These are phyloP conservation scores for Lasiosphaeria hispida DNA, from an alignment of 495 filamentous ascomycete genomes.

Conservation along the genomic window DNA sequence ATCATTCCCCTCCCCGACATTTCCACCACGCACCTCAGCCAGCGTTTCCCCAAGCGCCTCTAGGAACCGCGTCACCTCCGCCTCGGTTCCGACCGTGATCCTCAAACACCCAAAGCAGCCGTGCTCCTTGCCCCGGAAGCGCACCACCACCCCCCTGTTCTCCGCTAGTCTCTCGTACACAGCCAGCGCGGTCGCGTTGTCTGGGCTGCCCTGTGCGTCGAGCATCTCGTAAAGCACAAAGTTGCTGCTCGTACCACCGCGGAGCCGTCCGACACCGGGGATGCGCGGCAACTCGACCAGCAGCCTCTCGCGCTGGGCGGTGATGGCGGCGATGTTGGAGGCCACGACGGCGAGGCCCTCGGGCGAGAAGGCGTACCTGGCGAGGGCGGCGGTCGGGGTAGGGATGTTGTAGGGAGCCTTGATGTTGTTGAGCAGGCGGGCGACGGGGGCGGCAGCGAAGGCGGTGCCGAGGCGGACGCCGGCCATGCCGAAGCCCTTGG, in stretches of 20 bases:
- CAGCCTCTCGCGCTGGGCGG: conserved; percentile 74
- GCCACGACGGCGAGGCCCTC: conserved; percentile 70
- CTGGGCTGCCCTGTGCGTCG: conserved; percentile 65
- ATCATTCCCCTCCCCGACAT: conserved; percentile 5
- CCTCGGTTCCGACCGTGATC: conserved; percentile 88
- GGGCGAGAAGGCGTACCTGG: conserved; percentile 63
- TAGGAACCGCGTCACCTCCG: conserved; percentile 77
- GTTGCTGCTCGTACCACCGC: conserved; percentile 78
- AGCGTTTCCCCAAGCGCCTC: conserved; percentile 63
- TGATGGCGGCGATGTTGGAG: conserved; percentile 60
- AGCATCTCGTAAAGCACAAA: conserved; percentile 89
- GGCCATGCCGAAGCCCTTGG: conserved; percentile 93
- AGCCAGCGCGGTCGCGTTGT: conserved; percentile 71
- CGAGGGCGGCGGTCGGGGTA: conserved; percentile 79
- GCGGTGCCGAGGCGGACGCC: conserved; percentile 77
- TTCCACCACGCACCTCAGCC: conserved; percentile 46
- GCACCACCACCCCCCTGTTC: conserved; percentile 82
- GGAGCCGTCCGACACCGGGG: conserved; percentile 73
- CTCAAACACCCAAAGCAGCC: conserved; percentile 86
- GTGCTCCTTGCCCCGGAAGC: conserved; percentile 88
- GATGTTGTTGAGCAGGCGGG: conserved; percentile 74
- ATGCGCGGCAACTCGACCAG: conserved; percentile 71
- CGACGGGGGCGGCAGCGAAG: conserved; percentile 59
- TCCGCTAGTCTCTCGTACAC: conserved; percentile 85
- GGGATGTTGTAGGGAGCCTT: conserved; percentile 97